A percentile compares a stretch with the other conserved stretches of the same genome.
These are phyloP conservation scores for Phytophthora boehmeriae DNA, from an alignment of 352 stramenopile genomes.

Conservation along the genomic window DNA sequence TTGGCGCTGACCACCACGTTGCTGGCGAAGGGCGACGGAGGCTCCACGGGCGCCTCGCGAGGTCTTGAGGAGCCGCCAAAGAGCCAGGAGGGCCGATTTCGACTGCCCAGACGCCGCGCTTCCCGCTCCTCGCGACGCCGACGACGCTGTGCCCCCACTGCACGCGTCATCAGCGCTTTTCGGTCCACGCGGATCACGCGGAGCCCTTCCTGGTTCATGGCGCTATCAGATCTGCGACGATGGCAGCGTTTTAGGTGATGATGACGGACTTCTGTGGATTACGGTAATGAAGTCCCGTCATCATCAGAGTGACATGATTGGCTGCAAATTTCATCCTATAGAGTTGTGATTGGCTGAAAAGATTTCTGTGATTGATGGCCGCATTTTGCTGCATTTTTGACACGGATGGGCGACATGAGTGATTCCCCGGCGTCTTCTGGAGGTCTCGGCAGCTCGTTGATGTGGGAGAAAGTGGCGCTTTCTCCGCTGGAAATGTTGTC, in stretches of 20 bases:
- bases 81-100: slow-evolving; percentile 31
- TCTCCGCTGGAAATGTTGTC: slow-evolving; percentile 75
- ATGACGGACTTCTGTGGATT: neutral
- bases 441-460: slow-evolving; percentile 62
- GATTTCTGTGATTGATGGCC: neutral
- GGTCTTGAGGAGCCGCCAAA: slow-evolving; percentile 19
- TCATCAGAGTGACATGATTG: neutral
- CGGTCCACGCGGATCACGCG: slow-evolving; percentile 57
- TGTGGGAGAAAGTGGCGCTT: slow-evolving; percentile 81
- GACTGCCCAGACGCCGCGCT: slow-evolving; percentile 19
- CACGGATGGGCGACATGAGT: slow-evolving; percentile 51
- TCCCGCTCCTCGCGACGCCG: slow-evolving; percentile 29
- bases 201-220: slow-evolving; percentile 3
- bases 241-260: neutral
- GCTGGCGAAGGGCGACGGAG: slow-evolving; percentile 45
- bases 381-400: neutral
- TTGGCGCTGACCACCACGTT: slow-evolving; percentile 86
- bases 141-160: slow-evolving; percentile 25
- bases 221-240: neutral
- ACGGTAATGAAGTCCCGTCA: neutral
- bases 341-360: too few species aligned
- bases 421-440: slow-evolving; percentile 47
- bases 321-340: too few species aligned
- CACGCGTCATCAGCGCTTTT: slow-evolving; percentile 28
- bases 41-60: slow-evolving; percentile 24